Evolutionary conservation across 163 green algal genomes (phyloP), one percentile per base, ranked within the genome.

Genomic region (Scenedesmus sp.): DNA sequence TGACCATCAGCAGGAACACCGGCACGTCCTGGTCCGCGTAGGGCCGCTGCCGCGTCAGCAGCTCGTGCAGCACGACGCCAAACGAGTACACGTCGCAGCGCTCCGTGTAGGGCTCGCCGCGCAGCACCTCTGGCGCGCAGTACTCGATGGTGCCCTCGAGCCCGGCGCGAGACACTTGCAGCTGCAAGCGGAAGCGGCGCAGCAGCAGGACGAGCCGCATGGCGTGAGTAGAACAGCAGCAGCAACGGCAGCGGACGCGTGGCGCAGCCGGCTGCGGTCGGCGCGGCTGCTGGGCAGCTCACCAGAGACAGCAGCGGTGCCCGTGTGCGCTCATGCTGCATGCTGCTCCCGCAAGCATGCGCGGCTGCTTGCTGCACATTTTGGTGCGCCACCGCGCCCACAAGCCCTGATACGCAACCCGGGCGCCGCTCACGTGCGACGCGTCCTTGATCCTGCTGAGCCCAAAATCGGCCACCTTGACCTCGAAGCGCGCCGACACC

Each of bases 401-500:
- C 18, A 26, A 37, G 15, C 56, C 18, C 30, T 20, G 7, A 26
- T 9, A 40, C 30, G 7, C 37, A 20, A 5, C n/a, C n/a, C 65
- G 6, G 10, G 16, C 24, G 7, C 3, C 10, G 33, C 88, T 89
- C 65, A 92, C 88, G 35, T 92, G 88, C 12, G 49, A 80, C 0
- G 88, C 88, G 83, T 92, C 89, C 56, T 90, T 89, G 72, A 98
- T 95, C 40, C 96, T 92, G 24, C 91, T 96, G 53, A 99, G 93
- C 1, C 97, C 97, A 96, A 99, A 99, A 94, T 97, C 95, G 20
- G 91, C 97, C 49, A 99, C 96, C 94, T 98, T 97, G 78, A 98
- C 93, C 9, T 96, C 96, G 68, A 97, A 96, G 87, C 98, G 94
- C 72, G 97, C 97, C 61, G 97, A 96, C 16, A 99, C 97, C 56